These are phyloP conservation scores for Aaosphaeria arxii DNA, from an alignment of 2,329 filamentous ascomycete genomes.

Conservation along the genomic window DNA sequence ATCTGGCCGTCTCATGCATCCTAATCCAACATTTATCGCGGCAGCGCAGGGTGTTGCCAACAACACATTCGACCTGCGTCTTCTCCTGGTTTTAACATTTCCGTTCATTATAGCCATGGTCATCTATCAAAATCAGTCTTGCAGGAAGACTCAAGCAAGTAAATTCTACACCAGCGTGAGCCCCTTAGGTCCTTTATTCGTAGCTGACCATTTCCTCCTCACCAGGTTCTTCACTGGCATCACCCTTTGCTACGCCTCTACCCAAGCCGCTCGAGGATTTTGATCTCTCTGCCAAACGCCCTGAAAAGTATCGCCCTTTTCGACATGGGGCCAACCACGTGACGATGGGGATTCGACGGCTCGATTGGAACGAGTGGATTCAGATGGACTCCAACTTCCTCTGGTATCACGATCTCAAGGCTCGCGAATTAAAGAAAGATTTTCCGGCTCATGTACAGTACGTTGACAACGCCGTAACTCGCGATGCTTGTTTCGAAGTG, in stretches of 20 bases:
- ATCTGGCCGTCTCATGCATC: too few relatives aligned
- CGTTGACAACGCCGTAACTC: conserved; percentile 3
- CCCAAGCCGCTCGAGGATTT: conserved; percentile 1
- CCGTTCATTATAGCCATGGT: too few relatives aligned
- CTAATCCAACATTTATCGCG: too few relatives aligned
- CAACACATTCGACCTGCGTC: too few relatives aligned
- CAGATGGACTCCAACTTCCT: conserved; percentile 6
- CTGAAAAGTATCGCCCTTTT: conserved; percentile 4
- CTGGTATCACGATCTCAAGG: conserved; percentile 3
- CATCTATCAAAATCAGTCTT: too few relatives aligned
- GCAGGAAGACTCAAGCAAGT: too few relatives aligned
- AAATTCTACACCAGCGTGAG: too few relatives aligned
- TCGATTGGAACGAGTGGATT: conserved; percentile 6
- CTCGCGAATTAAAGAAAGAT: conserved; percentile 1
- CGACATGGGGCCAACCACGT: conserved; percentile 5
- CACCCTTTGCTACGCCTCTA: neutral
- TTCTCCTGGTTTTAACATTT: too few relatives aligned
- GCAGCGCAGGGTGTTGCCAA: too few relatives aligned
- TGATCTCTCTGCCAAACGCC: conserved; percentile 1
- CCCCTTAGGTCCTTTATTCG: too few relatives aligned
- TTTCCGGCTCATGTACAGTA: conserved; percentile 2
- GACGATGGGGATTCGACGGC: conserved; percentile 5
- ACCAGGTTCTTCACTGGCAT: too few relatives aligned
- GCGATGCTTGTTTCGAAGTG: conserved; percentile 18
- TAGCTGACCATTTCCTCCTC: too few relatives aligned